Evolutionary conservation across 2,329 filamentous ascomycete species (phyloP).

Genomic region (Alternaria viburni): DNA sequence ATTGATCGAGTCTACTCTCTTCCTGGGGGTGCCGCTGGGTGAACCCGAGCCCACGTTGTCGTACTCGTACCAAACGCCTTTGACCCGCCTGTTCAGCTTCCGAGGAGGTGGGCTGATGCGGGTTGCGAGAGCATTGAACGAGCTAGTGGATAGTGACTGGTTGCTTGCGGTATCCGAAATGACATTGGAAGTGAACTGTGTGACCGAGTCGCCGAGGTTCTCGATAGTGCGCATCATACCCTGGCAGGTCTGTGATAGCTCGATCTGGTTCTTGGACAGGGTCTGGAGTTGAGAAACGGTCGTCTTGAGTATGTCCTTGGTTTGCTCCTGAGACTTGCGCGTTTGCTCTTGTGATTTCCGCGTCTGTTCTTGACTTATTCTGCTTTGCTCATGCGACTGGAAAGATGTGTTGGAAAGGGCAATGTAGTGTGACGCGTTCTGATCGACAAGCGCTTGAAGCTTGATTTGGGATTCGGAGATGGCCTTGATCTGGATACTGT

Average conservation of each 20-base stretch:
- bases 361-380: conserved; percentile 40
- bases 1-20: conserved; percentile 23
- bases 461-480: conserved; percentile 40
- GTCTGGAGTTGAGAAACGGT: conserved; percentile 38
- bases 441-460: conserved; percentile 36
- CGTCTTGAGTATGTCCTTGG: conserved; percentile 32
- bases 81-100: conserved; percentile 43
- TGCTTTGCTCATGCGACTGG: conserved; percentile 35
- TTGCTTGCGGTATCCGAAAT: conserved; percentile 24
- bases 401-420: conserved; percentile 43
- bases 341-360: conserved; percentile 3
- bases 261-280: conserved; percentile 34
- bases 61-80: conserved; percentile 48
- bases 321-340: conserved; percentile 29
- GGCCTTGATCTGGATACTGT: conserved; percentile 42
- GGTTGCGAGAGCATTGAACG: conserved; percentile 22
- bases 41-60: conserved; percentile 22
- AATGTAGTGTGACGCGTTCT: conserved; percentile 46
- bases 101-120: conserved; percentile 38
- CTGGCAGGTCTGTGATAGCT: conserved; percentile 37
- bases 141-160: conserved; percentile 11
- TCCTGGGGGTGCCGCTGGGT: conserved; percentile 15
- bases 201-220: conserved; percentile 23
- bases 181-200: conserved; percentile 17
- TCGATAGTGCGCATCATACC: conserved; percentile 40